phyloP scores from a whole-genome alignment of 2,329 filamentous ascomycete genomes.

The Colletotrichum costaricense region DNA sequence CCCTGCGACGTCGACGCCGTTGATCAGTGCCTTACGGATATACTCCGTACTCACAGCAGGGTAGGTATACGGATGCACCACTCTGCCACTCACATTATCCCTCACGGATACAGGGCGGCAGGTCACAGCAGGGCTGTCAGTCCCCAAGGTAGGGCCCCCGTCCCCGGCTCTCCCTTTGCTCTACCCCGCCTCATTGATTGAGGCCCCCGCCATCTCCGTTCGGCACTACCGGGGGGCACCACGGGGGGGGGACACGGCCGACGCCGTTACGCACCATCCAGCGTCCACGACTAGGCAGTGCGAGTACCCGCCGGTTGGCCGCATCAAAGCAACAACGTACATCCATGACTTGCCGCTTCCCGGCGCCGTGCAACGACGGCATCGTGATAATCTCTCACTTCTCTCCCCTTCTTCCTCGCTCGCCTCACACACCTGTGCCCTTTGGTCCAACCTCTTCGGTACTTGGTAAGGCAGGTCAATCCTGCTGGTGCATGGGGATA shows the following conservation, averaged over 20 bases:
- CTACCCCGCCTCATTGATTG: slow-evolving; percentile 15
- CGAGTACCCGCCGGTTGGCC: background rate
- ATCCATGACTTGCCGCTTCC: background rate
- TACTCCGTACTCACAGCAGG: too few species aligned
- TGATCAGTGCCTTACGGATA: background rate
- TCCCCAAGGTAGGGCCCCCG: background rate
- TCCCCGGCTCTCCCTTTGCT: background rate
- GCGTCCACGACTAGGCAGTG: too few species aligned
- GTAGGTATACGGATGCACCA: too few species aligned
- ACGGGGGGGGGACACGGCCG: background rate
- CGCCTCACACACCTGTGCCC: background rate
- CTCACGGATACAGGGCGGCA: background rate
- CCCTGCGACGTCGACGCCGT: background rate
- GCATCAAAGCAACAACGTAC: background rate
- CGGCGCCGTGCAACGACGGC: slow-evolving; percentile 10
- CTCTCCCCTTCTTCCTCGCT: background rate
- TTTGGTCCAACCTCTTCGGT: background rate
- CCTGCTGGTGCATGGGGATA: background rate
- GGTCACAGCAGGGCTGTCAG: background rate
- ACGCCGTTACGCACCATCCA: slow-evolving; percentile 10
- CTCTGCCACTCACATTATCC: too few species aligned
- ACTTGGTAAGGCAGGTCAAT: background rate
- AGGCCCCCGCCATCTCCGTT: slow-evolving; percentile 29
- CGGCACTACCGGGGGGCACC: slow-evolving; percentile 12
- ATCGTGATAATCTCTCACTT: slow-evolving; percentile 9